Evolutionary conservation across 371 early-diverging fungal species (phyloP).

Genomic region (Synchytrium microbalum): DNA sequence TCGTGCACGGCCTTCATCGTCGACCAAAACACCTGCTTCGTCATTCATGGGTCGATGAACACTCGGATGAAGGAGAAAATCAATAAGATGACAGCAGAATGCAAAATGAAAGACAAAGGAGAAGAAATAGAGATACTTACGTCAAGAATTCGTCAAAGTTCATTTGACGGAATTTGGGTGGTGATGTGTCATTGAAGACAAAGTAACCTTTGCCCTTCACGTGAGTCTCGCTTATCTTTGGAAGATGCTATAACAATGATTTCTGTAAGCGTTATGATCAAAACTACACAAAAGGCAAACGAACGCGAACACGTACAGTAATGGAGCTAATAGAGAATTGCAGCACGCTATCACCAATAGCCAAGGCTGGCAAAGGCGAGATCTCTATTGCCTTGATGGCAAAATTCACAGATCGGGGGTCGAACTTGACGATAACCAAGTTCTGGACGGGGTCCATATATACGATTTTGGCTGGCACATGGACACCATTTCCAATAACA

Average conservation of each 20-base stretch:
- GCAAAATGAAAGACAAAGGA: neutral
- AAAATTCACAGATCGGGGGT: conserved; percentile 7
- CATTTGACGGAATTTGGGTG: conserved; percentile 27
- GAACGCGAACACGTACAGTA: conserved; percentile 6
- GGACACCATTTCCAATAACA: conserved; percentile 59
- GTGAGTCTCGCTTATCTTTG: conserved; percentile 16
- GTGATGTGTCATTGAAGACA: conserved; percentile 21
- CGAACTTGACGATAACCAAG: conserved; percentile 7
- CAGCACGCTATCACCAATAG: conserved; percentile 16
- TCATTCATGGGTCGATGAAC: conserved; percentile 18
- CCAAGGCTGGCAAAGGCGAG: conserved; percentile 10
- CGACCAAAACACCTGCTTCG: conserved; percentile 20
- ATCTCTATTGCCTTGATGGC: conserved; percentile 17
- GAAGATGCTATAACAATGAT: conserved; percentile 13
- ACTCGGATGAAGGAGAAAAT: too few relatives aligned
- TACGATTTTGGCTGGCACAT: conserved; percentile 51
- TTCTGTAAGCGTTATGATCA: neutral
- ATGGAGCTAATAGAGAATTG: conserved; percentile 20
- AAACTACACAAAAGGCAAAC: neutral
- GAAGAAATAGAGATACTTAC: conserved; percentile 6
- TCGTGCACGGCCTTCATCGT: conserved; percentile 17
- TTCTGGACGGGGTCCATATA: conserved; percentile 33
- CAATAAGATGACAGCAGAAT: neutral
- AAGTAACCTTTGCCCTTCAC: conserved; percentile 23
- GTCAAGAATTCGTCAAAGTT: conserved; percentile 22